Evolutionary conservation across 345 rosid genomes (phyloP).

Genomic region (Citrus hindsii): DNA sequence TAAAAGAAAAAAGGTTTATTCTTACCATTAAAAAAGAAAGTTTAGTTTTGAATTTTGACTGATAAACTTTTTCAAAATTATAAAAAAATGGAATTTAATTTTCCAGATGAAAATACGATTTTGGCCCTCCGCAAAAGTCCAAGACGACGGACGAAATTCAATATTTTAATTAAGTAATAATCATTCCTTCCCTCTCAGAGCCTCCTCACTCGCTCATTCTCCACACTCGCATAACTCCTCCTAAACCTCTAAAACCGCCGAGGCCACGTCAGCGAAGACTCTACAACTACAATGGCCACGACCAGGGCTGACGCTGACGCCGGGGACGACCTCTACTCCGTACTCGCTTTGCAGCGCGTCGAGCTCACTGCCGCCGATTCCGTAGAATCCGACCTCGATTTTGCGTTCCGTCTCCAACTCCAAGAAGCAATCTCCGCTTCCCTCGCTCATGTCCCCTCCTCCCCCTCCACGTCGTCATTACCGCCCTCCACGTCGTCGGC

Average conservation of each 20-base stretch:
- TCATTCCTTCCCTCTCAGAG: not conserved
- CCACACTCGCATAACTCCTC: not conserved
- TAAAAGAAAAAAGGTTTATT: too few species aligned
- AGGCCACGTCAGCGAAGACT: not conserved
- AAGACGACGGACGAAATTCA: not conserved
- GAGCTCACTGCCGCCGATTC: slow-evolving; percentile 24
- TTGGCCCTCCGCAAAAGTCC: not conserved
- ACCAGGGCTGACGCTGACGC: not conserved
- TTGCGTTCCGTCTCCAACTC: slow-evolving; percentile 55
- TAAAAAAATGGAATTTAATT: not conserved
- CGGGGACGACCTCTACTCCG: slow-evolving; percentile 4
- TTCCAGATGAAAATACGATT: not conserved
- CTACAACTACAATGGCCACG: not conserved
- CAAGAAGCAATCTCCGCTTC: slow-evolving; percentile 55
- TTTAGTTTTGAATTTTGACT: too few species aligned
- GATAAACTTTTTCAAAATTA: too few species aligned
- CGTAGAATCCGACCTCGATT: slow-evolving; percentile 41
- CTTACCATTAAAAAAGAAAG: too few species aligned
- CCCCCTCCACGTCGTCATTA: slow-evolving; percentile 5
- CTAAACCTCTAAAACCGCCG: not conserved
- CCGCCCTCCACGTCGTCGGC: slow-evolving; percentile 9
- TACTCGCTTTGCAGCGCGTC: slow-evolving; percentile 16
- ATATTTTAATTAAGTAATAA: too few species aligned
- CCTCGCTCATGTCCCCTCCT: slow-evolving; percentile 9
- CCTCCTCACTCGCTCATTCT: not conserved